Evolutionary conservation across 768 basidiomycete species (phyloP).

Genomic region (Lepiota subincarnata): DNA sequence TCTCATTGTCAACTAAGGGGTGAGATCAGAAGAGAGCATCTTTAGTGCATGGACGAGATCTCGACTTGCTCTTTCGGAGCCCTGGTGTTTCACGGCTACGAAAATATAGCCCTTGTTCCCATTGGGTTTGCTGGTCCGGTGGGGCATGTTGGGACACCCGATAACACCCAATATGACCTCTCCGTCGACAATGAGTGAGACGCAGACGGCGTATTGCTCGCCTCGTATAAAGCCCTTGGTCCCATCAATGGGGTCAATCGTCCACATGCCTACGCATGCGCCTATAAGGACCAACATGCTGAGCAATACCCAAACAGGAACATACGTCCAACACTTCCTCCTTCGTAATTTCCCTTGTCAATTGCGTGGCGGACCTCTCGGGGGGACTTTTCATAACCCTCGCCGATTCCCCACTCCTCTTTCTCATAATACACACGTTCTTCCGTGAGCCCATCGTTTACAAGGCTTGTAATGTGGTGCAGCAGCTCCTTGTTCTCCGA

Average conservation of each 20-base stretch:
- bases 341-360: slow-evolving; percentile 73
- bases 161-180: slow-evolving; percentile 80
- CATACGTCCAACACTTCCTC: slow-evolving; percentile 72
- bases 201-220: slow-evolving; percentile 90
- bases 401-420: slow-evolving; percentile 70
- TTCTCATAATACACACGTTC: slow-evolving; percentile 55
- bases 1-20: slow-evolving; percentile 46
- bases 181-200: slow-evolving; percentile 78
- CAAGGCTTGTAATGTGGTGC: slow-evolving; percentile 72
- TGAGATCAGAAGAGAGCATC: background rate
- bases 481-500: slow-evolving; percentile 42
- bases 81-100: slow-evolving; percentile 82
- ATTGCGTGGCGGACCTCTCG: slow-evolving; percentile 78
- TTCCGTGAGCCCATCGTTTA: slow-evolving; percentile 69
- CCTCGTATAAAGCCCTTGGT: slow-evolving; percentile 92
- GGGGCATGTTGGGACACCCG: slow-evolving; percentile 88
- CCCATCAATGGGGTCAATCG: slow-evolving; percentile 87
- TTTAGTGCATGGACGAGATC: background rate
- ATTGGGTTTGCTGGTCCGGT: slow-evolving; percentile 47
- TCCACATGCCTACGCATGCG: slow-evolving; percentile 66
- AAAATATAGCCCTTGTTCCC: slow-evolving; percentile 77
- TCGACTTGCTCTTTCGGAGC: slow-evolving; percentile 38
- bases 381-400: slow-evolving; percentile 45
- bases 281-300: slow-evolving; percentile 6
- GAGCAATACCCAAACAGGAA: slow-evolving; percentile 18